phyloP scores from a whole-genome alignment of 768 basidiomycete genomes.

The Lactifluus piperatus region DNA sequence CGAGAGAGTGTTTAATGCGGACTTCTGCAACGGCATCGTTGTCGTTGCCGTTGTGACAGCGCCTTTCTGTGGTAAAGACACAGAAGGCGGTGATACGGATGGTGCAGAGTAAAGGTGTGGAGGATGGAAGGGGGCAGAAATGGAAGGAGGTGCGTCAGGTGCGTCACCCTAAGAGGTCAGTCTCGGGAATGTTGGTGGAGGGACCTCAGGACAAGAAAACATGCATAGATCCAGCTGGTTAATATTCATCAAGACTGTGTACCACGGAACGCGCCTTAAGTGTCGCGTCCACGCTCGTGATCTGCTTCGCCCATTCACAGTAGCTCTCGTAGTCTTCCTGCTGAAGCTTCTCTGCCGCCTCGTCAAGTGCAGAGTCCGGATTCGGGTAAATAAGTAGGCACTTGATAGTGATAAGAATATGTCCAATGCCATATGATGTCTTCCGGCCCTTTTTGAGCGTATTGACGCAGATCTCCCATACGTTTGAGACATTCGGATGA shows the following conservation, averaged over 20 bases:
- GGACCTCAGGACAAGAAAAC: slow-evolving; percentile 24
- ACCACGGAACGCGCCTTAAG: slow-evolving; percentile 42
- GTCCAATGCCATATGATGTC: slow-evolving; percentile 79
- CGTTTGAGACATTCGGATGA: slow-evolving; percentile 87
- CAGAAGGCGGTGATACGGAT: slow-evolving; percentile 25
- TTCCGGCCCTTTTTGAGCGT: slow-evolving; percentile 98
- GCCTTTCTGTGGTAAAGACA: slow-evolving; percentile 23
- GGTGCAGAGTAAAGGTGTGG: slow-evolving; percentile 28
- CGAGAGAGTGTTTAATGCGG: slow-evolving; percentile 35
- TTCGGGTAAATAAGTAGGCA: slow-evolving; percentile 96
- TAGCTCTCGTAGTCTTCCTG: slow-evolving; percentile 87
- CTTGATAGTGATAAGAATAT: slow-evolving; percentile 89
- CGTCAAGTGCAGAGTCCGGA: slow-evolving; percentile 92
- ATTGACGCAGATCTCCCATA: slow-evolving; percentile 94
- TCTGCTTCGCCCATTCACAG: slow-evolving; percentile 75
- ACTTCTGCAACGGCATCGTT: slow-evolving; percentile 34
- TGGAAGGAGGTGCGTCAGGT: slow-evolving; percentile 24
- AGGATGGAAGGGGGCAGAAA: slow-evolving; percentile 25
- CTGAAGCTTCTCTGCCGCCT: slow-evolving; percentile 89
- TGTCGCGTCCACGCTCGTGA: slow-evolving; percentile 87
- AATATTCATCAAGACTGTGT: neutral
- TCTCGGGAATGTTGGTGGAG: slow-evolving; percentile 56
- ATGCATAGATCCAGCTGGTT: neutral
- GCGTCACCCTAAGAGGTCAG: slow-evolving; percentile 25
- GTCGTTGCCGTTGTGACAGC: slow-evolving; percentile 25